A percentile compares a stretch with the other conserved stretches of the same genome.
These are phyloP conservation scores for Microascus cirrosus DNA, from an alignment of 2,329 filamentous ascomycete genomes.

Conservation along the genomic window DNA sequence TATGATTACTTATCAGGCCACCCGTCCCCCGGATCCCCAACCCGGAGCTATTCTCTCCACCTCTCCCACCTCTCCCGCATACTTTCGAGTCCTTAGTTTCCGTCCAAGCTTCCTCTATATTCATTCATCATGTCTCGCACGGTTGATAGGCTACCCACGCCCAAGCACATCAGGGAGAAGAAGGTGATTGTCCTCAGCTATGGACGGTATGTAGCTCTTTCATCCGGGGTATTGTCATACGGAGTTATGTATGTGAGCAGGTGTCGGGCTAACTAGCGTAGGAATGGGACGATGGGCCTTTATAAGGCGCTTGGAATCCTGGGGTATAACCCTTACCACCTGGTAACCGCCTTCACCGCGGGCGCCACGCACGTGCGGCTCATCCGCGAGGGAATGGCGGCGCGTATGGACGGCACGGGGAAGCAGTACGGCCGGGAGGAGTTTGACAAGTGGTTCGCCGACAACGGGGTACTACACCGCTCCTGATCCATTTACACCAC, in stretches of 20 bases:
- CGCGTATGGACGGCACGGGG: slow-evolving; percentile 15
- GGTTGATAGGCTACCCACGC: slow-evolving; percentile 21
- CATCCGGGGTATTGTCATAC: not conserved
- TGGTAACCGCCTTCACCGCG: slow-evolving; percentile 16
- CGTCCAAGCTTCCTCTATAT: not conserved
- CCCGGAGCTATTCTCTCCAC: not conserved
- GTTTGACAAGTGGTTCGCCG: slow-evolving; percentile 27
- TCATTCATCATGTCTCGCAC: slow-evolving; percentile 17
- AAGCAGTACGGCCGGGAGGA: slow-evolving; percentile 21
- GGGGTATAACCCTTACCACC: slow-evolving; percentile 24
- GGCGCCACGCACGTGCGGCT: slow-evolving; percentile 14
- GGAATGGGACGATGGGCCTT: slow-evolving; percentile 22
- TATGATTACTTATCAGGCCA: not conserved
- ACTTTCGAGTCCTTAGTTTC: not conserved
- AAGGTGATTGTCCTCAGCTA: slow-evolving; percentile 24
- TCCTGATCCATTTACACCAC: not conserved
- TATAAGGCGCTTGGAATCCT: slow-evolving; percentile 20
- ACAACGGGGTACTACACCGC: slow-evolving; percentile 20
- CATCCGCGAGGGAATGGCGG: slow-evolving; percentile 17
- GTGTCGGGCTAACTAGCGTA: slow-evolving; percentile 5
- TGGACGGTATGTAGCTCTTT: slow-evolving; percentile 16
- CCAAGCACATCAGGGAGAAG: slow-evolving; percentile 16
- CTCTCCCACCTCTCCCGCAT: not conserved
- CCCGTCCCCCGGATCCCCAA: not conserved
- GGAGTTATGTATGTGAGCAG: too few species aligned